A percentile compares a stretch with the other conserved stretches of the same genome.
These are phyloP conservation scores for Talaromyces sp. DNA, from an alignment of 2,329 filamentous ascomycete genomes.

Conservation along the genomic window DNA sequence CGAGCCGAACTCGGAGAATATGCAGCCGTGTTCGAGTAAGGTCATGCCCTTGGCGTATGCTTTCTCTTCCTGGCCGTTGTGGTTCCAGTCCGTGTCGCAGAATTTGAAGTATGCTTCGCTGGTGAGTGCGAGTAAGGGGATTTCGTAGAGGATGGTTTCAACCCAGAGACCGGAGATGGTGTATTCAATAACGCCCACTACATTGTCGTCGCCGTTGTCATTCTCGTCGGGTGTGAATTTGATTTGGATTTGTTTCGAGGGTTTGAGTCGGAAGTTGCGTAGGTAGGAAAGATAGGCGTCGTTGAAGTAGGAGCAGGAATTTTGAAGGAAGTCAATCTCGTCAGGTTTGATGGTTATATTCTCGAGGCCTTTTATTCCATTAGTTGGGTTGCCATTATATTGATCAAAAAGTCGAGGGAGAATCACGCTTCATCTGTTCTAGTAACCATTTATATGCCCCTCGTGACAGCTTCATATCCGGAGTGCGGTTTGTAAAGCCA, in stretches of 20 bases:
- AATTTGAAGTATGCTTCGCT: slow-evolving; percentile 98
- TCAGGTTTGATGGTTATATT: slow-evolving; percentile 73
- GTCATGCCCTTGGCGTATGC: slow-evolving; percentile 74
- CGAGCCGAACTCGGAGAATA: slow-evolving; percentile 91
- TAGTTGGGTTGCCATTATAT: too few relatives aligned
- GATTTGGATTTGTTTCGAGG: slow-evolving; percentile 70
- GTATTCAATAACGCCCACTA: slow-evolving; percentile 70
- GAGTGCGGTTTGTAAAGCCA: slow-evolving; percentile 90
- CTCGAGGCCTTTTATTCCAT: slow-evolving; percentile 64
- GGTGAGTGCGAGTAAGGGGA: slow-evolving; percentile 82
- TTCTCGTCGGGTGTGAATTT: slow-evolving; percentile 59
- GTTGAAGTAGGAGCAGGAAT: slow-evolving; percentile 74
- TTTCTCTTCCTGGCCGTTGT: slow-evolving; percentile 78
- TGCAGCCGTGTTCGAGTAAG: slow-evolving; percentile 75
- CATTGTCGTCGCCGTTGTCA: slow-evolving; percentile 58
- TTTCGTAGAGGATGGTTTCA: slow-evolving; percentile 96
- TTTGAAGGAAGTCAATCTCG: slow-evolving; percentile 72
- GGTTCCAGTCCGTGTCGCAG: slow-evolving; percentile 87
- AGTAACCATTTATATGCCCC: slow-evolving; percentile 80
- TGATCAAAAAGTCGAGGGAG: too few relatives aligned
- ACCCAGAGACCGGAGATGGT: slow-evolving; percentile 78
- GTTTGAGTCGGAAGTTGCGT: slow-evolving; percentile 72
- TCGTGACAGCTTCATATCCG: slow-evolving; percentile 83
- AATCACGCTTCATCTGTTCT: slow-evolving; percentile 70
- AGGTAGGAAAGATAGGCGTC: slow-evolving; percentile 75